Conservation (phyloP, 225 moss, liverwort and hornwort genomes). For the Polytrichum commune region DNA sequence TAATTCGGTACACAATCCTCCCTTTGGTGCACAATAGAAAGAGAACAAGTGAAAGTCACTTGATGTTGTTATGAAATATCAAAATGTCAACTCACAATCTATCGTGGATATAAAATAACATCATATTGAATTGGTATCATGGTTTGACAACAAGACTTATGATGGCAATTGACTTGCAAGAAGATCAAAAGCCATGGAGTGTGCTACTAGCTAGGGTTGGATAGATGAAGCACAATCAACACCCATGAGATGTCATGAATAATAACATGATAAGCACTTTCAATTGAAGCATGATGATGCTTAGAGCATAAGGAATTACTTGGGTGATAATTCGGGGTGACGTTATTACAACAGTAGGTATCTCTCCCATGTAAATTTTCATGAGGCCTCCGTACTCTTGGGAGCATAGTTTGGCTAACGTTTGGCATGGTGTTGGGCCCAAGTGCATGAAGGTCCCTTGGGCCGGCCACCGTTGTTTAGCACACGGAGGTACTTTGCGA, state of each 20-base stretch:
- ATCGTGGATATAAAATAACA: too few species aligned
- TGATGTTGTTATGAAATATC: too few species aligned
- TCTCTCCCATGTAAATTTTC: constrained; percentile 37
- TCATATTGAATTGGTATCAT: too few species aligned
- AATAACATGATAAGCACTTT: too few species aligned
- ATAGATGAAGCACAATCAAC: too few species aligned
- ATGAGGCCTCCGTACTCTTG: constrained; percentile 60
- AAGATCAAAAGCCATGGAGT: too few species aligned
- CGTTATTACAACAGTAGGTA: constrained; percentile 60
- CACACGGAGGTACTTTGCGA: constrained; percentile 52
- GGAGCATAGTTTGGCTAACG: constrained; percentile 50
- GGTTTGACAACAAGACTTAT: too few species aligned
- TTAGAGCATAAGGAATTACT: constrained; percentile 3
- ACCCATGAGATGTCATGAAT: too few species aligned
- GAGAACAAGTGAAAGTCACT: background rate
- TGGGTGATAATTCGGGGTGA: constrained; percentile 34
- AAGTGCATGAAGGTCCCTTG: constrained; percentile 49
- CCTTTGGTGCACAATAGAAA: background rate
- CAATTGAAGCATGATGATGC: too few species aligned
- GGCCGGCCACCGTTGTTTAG: constrained; percentile 34
- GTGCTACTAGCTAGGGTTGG: too few species aligned
- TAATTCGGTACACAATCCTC: background rate
- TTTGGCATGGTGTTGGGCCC: constrained; percentile 38
- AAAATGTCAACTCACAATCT: too few species aligned
- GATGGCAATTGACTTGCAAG: too few species aligned